Conservation (phyloP, 768 basidiomycete genomes). For the Guyanaporus albipodus region DNA sequence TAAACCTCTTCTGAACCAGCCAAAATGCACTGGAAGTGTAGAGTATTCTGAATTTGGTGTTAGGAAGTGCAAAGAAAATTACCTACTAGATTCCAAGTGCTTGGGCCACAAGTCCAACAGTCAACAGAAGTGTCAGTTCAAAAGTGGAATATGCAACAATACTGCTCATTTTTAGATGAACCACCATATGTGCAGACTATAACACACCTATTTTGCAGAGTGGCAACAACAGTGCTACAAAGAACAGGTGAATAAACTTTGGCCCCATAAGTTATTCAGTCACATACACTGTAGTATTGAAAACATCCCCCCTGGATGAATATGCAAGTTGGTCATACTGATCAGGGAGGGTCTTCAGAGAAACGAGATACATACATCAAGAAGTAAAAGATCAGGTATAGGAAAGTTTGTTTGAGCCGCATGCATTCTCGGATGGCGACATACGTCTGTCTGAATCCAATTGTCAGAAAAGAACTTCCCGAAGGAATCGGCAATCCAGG, state of each 20-base stretch:
- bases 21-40: slow-evolving; percentile 49
- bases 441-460: slow-evolving; percentile 67
- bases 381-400: slow-evolving; percentile 74
- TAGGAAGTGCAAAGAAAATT: background rate
- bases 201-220: slow-evolving; percentile 62
- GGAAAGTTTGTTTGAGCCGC: slow-evolving; percentile 66
- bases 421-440: slow-evolving; percentile 61
- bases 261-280: background rate
- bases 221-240: slow-evolving; percentile 62
- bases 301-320: slow-evolving; percentile 58
- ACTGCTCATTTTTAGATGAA: slow-evolving; percentile 32
- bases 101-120: slow-evolving; percentile 64
- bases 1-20: slow-evolving; percentile 62
- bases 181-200: background rate
- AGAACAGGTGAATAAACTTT: background rate
- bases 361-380: slow-evolving; percentile 50
- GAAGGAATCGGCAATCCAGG: slow-evolving; percentile 60
- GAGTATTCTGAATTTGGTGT: background rate
- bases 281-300: slow-evolving; percentile 72
- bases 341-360: background rate
- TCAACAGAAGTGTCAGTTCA: slow-evolving; percentile 62
- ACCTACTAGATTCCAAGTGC: slow-evolving; percentile 65
- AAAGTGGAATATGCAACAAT: slow-evolving; percentile 69
- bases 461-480: slow-evolving; percentile 51
- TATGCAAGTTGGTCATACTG: background rate